A percentile compares a stretch with the other conserved stretches of the same genome.
phyloP scores from a whole-genome alignment of 1,284 basidiomycete species.

The Rhodotorula sp. region DNA sequence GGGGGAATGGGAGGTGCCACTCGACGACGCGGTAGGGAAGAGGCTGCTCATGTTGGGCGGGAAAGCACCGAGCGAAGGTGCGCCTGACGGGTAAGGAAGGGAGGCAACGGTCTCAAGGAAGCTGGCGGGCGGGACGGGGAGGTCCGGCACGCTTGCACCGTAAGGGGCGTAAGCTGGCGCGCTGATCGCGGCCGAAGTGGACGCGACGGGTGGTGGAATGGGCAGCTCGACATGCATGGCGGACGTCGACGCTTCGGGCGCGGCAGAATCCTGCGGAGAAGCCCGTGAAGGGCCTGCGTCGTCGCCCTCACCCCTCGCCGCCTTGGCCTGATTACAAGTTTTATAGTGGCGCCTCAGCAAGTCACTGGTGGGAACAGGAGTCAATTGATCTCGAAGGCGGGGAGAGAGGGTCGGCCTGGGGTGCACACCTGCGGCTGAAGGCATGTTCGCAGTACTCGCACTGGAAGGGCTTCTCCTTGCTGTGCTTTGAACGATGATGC shows the following conservation, averaged over 20 bases:
- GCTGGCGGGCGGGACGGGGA: background rate
- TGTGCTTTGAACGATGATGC: constrained; percentile 26
- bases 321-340: constrained; percentile 28
- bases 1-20: too few relatives aligned
- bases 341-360: constrained; percentile 32
- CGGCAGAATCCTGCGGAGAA: background rate
- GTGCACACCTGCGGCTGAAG: constrained; percentile 25
- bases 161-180: background rate
- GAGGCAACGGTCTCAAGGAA: background rate
- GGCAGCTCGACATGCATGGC: background rate
- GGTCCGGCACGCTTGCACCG: background rate
- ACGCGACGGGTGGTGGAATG: background rate
- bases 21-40: background rate
- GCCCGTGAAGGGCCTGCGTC: background rate
- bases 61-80: background rate
- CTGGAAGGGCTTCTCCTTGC: constrained; percentile 27
- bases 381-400: background rate
- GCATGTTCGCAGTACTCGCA: constrained; percentile 30
- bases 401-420: background rate
- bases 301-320: background rate
- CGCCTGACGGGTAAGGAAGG: background rate
- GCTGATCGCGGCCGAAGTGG: background rate
- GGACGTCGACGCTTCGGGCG: too few relatives aligned
- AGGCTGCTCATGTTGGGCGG: background rate
- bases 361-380: constrained; percentile 16